Evolutionary conservation across 192 early-diverging fungal species (phyloP).

Genomic region (Rhizophlyctis rosea): DNA sequence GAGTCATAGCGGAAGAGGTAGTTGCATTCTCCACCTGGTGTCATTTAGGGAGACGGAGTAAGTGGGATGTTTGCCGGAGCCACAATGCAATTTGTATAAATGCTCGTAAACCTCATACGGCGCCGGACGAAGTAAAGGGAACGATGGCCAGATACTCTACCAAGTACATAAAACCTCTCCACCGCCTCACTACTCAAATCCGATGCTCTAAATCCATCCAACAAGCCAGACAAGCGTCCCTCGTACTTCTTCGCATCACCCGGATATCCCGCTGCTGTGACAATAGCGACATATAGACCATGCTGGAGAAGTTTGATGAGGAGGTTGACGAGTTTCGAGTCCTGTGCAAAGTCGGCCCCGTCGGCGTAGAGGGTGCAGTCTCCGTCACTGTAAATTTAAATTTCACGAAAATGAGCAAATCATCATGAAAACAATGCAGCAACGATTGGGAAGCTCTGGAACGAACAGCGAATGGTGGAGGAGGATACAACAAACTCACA

Average conservation of each 20-base stretch:
- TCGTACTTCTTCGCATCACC: slow-evolving; percentile 71
- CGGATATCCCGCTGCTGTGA: slow-evolving; percentile 89
- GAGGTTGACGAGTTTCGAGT: slow-evolving; percentile 61
- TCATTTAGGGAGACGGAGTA: neutral
- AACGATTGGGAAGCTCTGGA: no score
- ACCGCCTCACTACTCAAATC: slow-evolving; percentile 47
- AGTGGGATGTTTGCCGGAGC: no score
- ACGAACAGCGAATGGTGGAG: no score
- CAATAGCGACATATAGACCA: slow-evolving; percentile 73
- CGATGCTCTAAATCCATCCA: slow-evolving; percentile 56
- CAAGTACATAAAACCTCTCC: slow-evolving; percentile 74
- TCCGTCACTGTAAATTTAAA: slow-evolving; percentile 65
- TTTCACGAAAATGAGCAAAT: slow-evolving; percentile 1
- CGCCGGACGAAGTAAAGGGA: neutral
- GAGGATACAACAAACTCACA: slow-evolving; percentile 45
- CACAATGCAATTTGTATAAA: no score
- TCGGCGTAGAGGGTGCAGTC: slow-evolving; percentile 94
- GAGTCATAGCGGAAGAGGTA: slow-evolving; percentile 75
- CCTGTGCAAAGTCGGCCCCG: slow-evolving; percentile 74
- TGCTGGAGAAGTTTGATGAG: slow-evolving; percentile 66
- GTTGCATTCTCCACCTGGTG: slow-evolving; percentile 81
- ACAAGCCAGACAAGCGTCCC: slow-evolving; percentile 68
- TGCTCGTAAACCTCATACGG: neutral
- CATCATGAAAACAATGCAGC: no score
- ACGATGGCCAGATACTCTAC: slow-evolving; percentile 19